These are phyloP conservation scores for Kluyveromyces wickerhamii DNA, from an alignment of 805 yeast genomes.

Conservation along the genomic window DNA sequence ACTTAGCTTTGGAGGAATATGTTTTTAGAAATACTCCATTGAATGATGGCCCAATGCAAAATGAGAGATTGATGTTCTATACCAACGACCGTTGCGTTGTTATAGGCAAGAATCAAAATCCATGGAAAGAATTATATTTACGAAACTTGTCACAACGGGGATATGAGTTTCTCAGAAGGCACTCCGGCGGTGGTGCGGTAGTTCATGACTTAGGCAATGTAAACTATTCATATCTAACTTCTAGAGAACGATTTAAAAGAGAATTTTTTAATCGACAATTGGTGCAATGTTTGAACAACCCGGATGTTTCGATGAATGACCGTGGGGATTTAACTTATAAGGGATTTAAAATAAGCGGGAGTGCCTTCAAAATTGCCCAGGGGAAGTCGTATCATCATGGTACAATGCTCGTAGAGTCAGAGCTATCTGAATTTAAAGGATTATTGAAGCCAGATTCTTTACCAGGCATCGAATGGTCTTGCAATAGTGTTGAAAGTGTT, in stretches of 20 bases:
- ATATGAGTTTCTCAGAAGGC: slow-evolving; percentile 67
- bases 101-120: slow-evolving; percentile 92
- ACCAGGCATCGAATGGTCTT: slow-evolving; percentile 37
- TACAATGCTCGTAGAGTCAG: slow-evolving; percentile 75
- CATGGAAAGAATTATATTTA: slow-evolving; percentile 79
- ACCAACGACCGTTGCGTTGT: slow-evolving; percentile 81
- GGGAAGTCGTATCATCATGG: slow-evolving; percentile 92
- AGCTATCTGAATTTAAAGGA: slow-evolving; percentile 50
- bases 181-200: slow-evolving; percentile 95
- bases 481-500: slow-evolving; percentile 64
- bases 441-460: slow-evolving; percentile 44
- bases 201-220: slow-evolving; percentile 89
- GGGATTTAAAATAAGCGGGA: slow-evolving; percentile 71
- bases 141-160: slow-evolving; percentile 39
- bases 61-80: slow-evolving; percentile 61
- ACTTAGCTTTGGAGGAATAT: slow-evolving; percentile 76
- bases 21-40: slow-evolving; percentile 58
- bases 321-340: slow-evolving; percentile 72
- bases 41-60: slow-evolving; percentile 21
- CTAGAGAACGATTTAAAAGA: slow-evolving; percentile 58
- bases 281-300: slow-evolving; percentile 25
- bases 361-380: slow-evolving; percentile 79
- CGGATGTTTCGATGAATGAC: slow-evolving; percentile 44
- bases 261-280: slow-evolving; percentile 45
- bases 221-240: slow-evolving; percentile 74